A percentile compares a stretch with the other conserved stretches of the same genome.
phyloP scores from a whole-genome alignment of 306 rosid species.

The Corylus americana region DNA sequence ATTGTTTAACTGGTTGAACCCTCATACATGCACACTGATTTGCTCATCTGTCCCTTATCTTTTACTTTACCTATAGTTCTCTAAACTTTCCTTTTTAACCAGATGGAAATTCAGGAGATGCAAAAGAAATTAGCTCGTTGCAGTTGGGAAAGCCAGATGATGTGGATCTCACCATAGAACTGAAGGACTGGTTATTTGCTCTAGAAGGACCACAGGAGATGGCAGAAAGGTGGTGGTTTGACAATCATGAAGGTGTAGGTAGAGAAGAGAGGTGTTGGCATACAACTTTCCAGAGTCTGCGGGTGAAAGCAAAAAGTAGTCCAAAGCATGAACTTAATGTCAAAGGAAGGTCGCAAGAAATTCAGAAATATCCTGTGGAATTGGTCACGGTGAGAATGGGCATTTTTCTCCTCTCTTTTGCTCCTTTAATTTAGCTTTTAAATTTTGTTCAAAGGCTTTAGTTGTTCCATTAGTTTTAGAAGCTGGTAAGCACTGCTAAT shows the following conservation, averaged over 20 bases:
- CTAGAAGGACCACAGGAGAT: slow-evolving; percentile 83
- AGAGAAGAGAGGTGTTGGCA: slow-evolving; percentile 97
- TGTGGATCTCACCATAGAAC: slow-evolving; percentile 70
- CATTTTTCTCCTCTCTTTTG: slow-evolving; percentile 13
- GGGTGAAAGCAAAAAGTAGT: slow-evolving; percentile 66
- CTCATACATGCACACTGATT: slow-evolving; percentile 20
- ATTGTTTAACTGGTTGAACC: slow-evolving; percentile 28
- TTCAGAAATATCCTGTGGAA: slow-evolving; percentile 61
- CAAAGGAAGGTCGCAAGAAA: slow-evolving; percentile 39
- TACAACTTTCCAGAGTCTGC: slow-evolving; percentile 62
- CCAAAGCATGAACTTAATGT: slow-evolving; percentile 48
- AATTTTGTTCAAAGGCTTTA: not conserved
- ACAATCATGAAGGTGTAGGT: slow-evolving; percentile 48
- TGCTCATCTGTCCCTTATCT: slow-evolving; percentile 3
- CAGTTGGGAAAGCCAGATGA: slow-evolving; percentile 82
- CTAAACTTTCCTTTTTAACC: slow-evolving; percentile 22
- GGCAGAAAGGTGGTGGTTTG: slow-evolving; percentile 75
- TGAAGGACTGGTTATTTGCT: slow-evolving; percentile 93
- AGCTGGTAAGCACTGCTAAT: not conserved
- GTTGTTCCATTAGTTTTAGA: not conserved
- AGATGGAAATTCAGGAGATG: slow-evolving; percentile 51
- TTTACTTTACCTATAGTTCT: not conserved
- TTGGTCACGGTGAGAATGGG: slow-evolving; percentile 60
- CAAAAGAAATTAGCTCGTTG: slow-evolving; percentile 48
- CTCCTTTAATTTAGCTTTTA: not conserved